These are phyloP conservation scores for Aegilops longissima DNA, from an alignment of 176 grass and related monocot genomes.

Conservation along the genomic window DNA sequence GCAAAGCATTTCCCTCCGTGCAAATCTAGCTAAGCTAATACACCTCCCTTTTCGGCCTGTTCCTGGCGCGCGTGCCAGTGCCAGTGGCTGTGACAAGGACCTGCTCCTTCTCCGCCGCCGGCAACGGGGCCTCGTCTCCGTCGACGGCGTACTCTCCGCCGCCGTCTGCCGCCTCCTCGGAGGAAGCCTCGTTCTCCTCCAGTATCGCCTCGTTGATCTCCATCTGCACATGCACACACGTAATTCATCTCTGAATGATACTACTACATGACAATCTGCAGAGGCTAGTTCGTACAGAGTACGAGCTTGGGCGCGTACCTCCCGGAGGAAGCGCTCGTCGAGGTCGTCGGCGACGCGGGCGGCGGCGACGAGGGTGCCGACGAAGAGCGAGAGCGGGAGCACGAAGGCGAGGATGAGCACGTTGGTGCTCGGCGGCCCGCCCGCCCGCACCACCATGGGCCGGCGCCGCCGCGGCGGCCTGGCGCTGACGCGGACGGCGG, in stretches of 20 bases:
- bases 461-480: not conserved
- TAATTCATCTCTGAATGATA: not conserved
- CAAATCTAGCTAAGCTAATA: not conserved
- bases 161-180: constrained; percentile 1
- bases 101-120: constrained; percentile 35
- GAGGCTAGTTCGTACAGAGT: not conserved
- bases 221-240: constrained; percentile 29
- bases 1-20: not conserved
- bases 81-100: constrained; percentile 14
- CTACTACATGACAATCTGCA: not conserved
- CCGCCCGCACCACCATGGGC: constrained; percentile 47
- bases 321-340: constrained; percentile 76
- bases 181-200: constrained; percentile 58
- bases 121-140: not conserved
- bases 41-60: constrained; percentile 51
- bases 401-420: constrained; percentile 78
- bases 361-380: constrained; percentile 67
- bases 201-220: constrained; percentile 60
- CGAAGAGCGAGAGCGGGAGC: constrained; percentile 77
- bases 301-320: constrained; percentile 38
- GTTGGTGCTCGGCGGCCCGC: constrained; percentile 70
- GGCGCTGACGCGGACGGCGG: not conserved
- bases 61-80: constrained; percentile 39
- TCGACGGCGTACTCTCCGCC: not conserved
- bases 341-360: constrained; percentile 63